Evolutionary conservation across 768 basidiomycete genomes (phyloP).

Genomic region (Amanita pseudoporphyria): DNA sequence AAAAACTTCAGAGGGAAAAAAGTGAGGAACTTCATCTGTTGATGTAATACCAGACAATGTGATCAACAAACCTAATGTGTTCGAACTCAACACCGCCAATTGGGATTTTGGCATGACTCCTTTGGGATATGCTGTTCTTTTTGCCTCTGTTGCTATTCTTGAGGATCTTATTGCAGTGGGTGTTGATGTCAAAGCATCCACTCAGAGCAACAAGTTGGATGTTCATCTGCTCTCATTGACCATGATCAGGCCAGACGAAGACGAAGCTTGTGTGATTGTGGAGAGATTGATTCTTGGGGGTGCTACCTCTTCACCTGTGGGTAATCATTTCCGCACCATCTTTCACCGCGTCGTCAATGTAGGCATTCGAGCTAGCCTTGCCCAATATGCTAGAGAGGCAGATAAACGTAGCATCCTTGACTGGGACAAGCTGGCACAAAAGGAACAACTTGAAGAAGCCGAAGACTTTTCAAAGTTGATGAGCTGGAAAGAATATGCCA

Average conservation of each 20-base stretch:
- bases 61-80: conserved; percentile 39
- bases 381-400: not conserved
- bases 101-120: conserved; percentile 53
- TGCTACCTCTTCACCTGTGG: conserved; percentile 31
- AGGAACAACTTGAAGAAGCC: too few relatives aligned
- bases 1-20: conserved; percentile 10
- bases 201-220: conserved; percentile 17
- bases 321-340: conserved; percentile 23
- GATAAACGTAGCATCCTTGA: not conserved
- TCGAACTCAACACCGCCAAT: conserved; percentile 41
- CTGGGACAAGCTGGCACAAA: not conserved
- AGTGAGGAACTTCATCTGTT: conserved; percentile 14
- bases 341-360: conserved; percentile 27
- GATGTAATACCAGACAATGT: conserved; percentile 39
- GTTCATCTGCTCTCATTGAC: conserved; percentile 31
- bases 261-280: conserved; percentile 27
- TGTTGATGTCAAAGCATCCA: conserved; percentile 31
- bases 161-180: conserved; percentile 38
- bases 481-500: conserved; percentile 4
- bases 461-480: not conserved
- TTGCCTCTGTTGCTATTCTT: conserved; percentile 32
- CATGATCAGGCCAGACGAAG: conserved; percentile 31
- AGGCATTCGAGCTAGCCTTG: too few relatives aligned
- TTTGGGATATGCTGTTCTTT: conserved; percentile 40
- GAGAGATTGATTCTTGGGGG: conserved; percentile 31